Conservation (phyloP, 176 grass and related monocot species). For the Raddia guianensis region DNA sequence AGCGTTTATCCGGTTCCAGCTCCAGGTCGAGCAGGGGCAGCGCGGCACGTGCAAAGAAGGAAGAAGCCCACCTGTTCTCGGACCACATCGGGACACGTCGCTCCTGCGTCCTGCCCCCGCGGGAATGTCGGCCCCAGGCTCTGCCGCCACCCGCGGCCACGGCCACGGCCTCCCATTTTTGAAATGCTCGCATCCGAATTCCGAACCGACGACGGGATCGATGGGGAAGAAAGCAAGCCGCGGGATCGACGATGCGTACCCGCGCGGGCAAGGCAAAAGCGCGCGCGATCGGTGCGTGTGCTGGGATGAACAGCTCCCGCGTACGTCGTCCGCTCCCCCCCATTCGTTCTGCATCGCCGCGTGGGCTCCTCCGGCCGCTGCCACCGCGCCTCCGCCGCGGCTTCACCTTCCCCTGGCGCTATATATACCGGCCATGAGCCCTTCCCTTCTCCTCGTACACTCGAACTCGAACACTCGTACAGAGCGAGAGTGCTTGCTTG, state of each 20-base stretch:
- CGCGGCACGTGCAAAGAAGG: too few species aligned
- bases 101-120: not conserved
- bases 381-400: not conserved
- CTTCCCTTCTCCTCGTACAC: constrained; percentile 23
- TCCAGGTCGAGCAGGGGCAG: not conserved
- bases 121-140: not conserved
- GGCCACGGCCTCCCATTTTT: not conserved
- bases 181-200: constrained; percentile 1
- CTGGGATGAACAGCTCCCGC: constrained; percentile 16
- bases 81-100: constrained; percentile 33
- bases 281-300: too few species aligned
- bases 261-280: not conserved
- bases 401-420: not conserved
- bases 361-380: not conserved
- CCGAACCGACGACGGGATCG: not conserved
- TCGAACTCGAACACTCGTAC: not conserved
- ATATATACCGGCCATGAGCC: constrained; percentile 40
- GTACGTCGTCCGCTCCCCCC: constrained; percentile 34
- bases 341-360: constrained; percentile 34
- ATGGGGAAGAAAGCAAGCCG: not conserved
- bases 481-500: too few species aligned
- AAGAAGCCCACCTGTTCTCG: not conserved
- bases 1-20: not conserved
- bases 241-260: not conserved
- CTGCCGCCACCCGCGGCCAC: not conserved